Conservation (phyloP, 768 basidiomycete species). For the Sarcodon sp. region DNA sequence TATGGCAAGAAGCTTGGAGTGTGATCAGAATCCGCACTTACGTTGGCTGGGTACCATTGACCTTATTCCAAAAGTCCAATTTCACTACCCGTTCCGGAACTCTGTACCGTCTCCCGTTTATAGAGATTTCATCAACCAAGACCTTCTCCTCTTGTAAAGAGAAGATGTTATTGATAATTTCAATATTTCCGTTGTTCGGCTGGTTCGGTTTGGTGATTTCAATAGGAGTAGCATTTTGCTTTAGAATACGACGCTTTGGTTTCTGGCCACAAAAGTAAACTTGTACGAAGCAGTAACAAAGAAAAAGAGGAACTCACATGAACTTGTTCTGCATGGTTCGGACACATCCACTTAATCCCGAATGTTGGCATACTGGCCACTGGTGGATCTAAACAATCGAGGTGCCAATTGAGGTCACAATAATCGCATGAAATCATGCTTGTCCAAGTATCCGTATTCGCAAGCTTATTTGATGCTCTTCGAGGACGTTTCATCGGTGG, state of each 20-base stretch:
- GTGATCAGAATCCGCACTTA: conserved; percentile 14
- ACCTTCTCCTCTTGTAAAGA: conserved; percentile 31
- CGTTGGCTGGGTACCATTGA: conserved; percentile 23
- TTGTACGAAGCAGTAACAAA: conserved; percentile 4
- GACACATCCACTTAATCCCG: conserved; percentile 98
- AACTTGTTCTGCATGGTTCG: conserved; percentile 85
- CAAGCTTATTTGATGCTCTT: conserved; percentile 27
- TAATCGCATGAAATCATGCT: conserved; percentile 91
- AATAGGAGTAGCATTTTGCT: conserved; percentile 50
- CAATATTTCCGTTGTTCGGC: conserved; percentile 88
- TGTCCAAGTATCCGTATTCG: conserved; percentile 41
- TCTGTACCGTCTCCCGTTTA: conserved; percentile 82
- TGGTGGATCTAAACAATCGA: conserved; percentile 93
- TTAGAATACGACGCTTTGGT: conserved; percentile 70
- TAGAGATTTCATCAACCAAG: conserved; percentile 69
- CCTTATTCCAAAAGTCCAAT: conserved; percentile 93
- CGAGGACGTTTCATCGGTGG: conserved; percentile 41
- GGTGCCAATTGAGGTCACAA: conserved; percentile 90
- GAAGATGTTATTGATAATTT: conserved; percentile 62
- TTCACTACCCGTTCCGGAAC: conserved; percentile 87
- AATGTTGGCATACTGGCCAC: conserved; percentile 74
- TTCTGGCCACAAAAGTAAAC: conserved; percentile 31
- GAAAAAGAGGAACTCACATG: conserved; percentile 40
- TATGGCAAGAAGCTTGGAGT: background rate
- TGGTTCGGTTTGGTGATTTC: conserved; percentile 64